Conservation (phyloP, 192 early-diverging fungal species). For the Backusella liffmaniae region DNA sequence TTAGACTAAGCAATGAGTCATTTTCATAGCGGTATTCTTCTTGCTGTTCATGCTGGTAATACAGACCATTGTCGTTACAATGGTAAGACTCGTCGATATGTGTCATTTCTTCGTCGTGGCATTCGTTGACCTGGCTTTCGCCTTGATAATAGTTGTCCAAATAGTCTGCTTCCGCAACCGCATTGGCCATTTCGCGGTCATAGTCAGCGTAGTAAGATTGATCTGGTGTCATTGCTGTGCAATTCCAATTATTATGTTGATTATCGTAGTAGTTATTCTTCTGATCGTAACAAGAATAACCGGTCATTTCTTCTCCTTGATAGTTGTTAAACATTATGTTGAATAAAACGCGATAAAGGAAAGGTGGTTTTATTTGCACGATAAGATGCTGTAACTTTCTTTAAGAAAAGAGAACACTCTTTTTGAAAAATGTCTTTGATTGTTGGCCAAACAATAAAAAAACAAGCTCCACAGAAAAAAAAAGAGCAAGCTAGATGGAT, state of each 20-base stretch:
- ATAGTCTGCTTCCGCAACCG: background rate
- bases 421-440: background rate
- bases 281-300: background rate
- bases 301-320: background rate
- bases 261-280: background rate
- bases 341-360: background rate
- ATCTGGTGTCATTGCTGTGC: background rate
- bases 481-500: background rate
- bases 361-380: background rate
- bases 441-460: constrained; percentile 3
- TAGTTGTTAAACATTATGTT: background rate
- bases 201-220: background rate
- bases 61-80: background rate
- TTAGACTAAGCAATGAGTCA: background rate
- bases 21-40: background rate
- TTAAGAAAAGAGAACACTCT: background rate
- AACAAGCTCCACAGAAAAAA: background rate
- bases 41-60: background rate
- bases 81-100: background rate
- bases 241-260: background rate
- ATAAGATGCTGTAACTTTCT: background rate
- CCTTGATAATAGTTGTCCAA: background rate
- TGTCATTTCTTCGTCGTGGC: background rate
- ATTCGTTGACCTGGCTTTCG: background rate
- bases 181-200: background rate